These are phyloP conservation scores for Rutstroemia sp. DNA, from an alignment of 2,329 filamentous ascomycete species.

Conservation along the genomic window DNA sequence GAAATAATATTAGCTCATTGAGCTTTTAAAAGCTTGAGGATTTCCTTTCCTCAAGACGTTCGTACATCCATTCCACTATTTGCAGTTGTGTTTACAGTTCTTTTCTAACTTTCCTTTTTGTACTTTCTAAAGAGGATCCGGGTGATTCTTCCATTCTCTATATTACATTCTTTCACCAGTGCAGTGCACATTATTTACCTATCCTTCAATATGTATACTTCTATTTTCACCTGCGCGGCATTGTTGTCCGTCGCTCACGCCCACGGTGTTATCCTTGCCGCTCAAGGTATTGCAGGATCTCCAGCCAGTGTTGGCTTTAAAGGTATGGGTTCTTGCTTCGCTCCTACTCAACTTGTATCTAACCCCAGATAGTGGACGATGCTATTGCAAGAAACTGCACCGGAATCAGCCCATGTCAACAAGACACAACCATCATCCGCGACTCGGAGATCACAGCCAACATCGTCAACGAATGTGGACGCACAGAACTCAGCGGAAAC, in stretches of 20 bases:
- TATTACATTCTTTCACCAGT: slow-evolving; percentile 5
- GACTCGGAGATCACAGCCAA: slow-evolving; percentile 46
- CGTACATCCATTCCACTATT: background rate
- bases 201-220: background rate
- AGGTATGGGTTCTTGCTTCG: background rate
- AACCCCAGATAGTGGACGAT: slow-evolving; percentile 37
- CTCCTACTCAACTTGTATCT: background rate
- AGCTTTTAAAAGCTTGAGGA: background rate
- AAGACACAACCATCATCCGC: slow-evolving; percentile 56
- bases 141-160: slow-evolving; percentile 2
- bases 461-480: slow-evolving; percentile 52
- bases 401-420: slow-evolving; percentile 56
- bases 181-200: background rate
- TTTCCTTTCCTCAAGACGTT: background rate
- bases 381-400: slow-evolving; percentile 55
- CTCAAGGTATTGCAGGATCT: background rate
- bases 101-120: background rate
- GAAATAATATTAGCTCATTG: background rate
- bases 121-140: background rate
- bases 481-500: slow-evolving; percentile 52
- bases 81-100: background rate
- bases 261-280: background rate
- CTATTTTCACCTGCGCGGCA: background rate
- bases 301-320: background rate
- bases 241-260: background rate